These are phyloP conservation scores for Blastomyces silverae DNA, from an alignment of 2,329 filamentous ascomycete species.

Conservation along the genomic window DNA sequence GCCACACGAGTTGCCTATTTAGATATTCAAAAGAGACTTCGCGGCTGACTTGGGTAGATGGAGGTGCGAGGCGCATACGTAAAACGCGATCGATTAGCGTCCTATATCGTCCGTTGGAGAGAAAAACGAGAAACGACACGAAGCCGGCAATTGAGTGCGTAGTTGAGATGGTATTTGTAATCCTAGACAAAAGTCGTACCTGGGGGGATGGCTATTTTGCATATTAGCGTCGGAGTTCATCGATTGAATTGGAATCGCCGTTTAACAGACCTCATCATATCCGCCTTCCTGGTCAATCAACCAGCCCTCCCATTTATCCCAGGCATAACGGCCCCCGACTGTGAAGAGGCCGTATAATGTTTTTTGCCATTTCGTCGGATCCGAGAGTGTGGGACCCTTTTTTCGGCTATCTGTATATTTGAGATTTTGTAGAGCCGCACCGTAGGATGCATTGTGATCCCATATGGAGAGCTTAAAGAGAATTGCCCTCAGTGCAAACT, in stretches of 20 bases:
- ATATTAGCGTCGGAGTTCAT: conserved; percentile 19
- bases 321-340: conserved; percentile 80
- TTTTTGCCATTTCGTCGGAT: conserved; percentile 79
- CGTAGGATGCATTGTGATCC: conserved; percentile 94
- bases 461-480: conserved; percentile 94
- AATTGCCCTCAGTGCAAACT: conserved; percentile 65
- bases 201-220: conserved; percentile 40
- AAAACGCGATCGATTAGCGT: conserved; percentile 82
- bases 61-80: conserved; percentile 75
- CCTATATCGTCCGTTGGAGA: conserved; percentile 83
- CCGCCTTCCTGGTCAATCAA: conserved; percentile 69
- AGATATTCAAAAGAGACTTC: conserved; percentile 97
- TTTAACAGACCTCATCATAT: conserved; percentile 50
- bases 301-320: conserved; percentile 88
- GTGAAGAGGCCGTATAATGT: conserved; percentile 74
- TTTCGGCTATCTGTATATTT: conserved; percentile 78
- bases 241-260: not conserved
- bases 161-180: conserved; percentile 64
- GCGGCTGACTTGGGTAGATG: conserved; percentile 74
- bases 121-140: conserved; percentile 79
- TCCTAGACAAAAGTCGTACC: conserved; percentile 54
- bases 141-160: conserved; percentile 76
- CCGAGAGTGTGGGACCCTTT: conserved; percentile 53
- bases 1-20: conserved; percentile 96
- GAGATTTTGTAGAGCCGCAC: conserved; percentile 84